Evolutionary conservation across 345 rosid species (phyloP), one percentile per base, ranked within the genome.

Genomic region (Limnanthes douglasii): DNA sequence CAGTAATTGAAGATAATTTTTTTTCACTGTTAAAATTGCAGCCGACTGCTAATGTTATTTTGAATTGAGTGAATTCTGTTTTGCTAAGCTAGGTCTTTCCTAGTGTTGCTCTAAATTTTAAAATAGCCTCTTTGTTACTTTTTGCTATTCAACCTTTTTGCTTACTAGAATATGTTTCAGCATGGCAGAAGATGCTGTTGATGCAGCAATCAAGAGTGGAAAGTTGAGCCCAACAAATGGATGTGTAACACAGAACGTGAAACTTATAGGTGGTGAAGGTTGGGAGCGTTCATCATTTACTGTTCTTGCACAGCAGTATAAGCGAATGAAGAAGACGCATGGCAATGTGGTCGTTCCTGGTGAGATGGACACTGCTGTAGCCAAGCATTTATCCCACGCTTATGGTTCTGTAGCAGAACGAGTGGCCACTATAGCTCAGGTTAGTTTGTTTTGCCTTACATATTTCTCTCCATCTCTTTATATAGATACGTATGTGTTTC

Each of bases 111-210:
- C 30, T 11, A 13, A 22, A 10, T 13, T 22, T 11, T 33, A 3
- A 6, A 33, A 16, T 0, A 10, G 14, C 31, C 6, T 26, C 30
- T 6, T 26, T 25, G 5, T 15, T 11, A 5, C 27, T 25, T 3
- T 34, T 29, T 33, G n/a, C 10, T n/a, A 28, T 52, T 24, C 6
- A 14, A 21, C 15, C 6, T 21, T 32, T 38, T 18, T 37, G 34
- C 64, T 60, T 38, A 66, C 48, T 45, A 22, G 37, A 38, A 34
- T 25, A 41, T 5, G 8, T 76, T 78, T 64, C 90, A 84, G 98
- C 59, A 84, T 90, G 98, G 98, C 95, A 54, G 92, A 90, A 65
- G 95, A 90, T 62, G 98, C 98, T 33, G 95, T 90, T 41, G 45
- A 83, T 64, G 79, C 73, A 19, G 92, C 98, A 45, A 67, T 90